A percentile compares a stretch with the other conserved stretches of the same genome.
Conservation (phyloP, 768 basidiomycete species). For the Termitomyces eurrhizus region DNA sequence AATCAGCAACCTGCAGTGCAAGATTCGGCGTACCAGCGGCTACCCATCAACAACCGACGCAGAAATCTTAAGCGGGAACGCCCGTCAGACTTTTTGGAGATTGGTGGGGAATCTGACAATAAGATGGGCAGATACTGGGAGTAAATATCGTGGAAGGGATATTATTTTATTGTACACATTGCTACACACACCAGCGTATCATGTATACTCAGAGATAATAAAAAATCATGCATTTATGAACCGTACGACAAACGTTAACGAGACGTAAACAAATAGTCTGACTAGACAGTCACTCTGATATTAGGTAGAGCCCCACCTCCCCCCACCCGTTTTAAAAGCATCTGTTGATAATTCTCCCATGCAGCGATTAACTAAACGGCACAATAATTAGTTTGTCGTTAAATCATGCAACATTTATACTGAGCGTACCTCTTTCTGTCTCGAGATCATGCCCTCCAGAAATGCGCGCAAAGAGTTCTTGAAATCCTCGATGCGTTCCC, state of each 20-base stretch:
- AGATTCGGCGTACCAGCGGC: constrained; percentile 84
- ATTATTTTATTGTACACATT: background rate
- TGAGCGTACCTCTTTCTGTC: constrained; percentile 70
- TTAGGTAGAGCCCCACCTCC: constrained; percentile 16
- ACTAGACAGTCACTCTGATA: constrained; percentile 10
- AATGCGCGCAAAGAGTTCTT: constrained; percentile 79
- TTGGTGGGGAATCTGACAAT: constrained; percentile 56
- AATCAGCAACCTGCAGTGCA: constrained; percentile 64
- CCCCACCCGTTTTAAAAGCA: constrained; percentile 40
- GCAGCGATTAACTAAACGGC: constrained; percentile 56
- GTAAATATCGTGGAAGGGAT: constrained; percentile 25
- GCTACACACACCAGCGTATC: background rate
- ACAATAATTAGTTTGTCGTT: background rate
- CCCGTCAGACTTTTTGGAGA: constrained; percentile 80
- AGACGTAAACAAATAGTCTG: background rate
- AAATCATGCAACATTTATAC: background rate
- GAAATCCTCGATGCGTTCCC: constrained; percentile 92
- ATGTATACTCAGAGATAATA: constrained; percentile 7
- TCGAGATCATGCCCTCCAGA: constrained; percentile 79
- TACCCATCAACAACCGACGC: constrained; percentile 79
- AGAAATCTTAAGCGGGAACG: constrained; percentile 76
- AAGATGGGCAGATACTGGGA: constrained; percentile 81
- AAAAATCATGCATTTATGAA: constrained; percentile 9
- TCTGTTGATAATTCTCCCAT: constrained; percentile 83
- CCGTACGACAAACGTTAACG: background rate